Evolutionary conservation across 2,329 filamentous ascomycete species (phyloP).

Genomic region (Neofusicoccum ribis): DNA sequence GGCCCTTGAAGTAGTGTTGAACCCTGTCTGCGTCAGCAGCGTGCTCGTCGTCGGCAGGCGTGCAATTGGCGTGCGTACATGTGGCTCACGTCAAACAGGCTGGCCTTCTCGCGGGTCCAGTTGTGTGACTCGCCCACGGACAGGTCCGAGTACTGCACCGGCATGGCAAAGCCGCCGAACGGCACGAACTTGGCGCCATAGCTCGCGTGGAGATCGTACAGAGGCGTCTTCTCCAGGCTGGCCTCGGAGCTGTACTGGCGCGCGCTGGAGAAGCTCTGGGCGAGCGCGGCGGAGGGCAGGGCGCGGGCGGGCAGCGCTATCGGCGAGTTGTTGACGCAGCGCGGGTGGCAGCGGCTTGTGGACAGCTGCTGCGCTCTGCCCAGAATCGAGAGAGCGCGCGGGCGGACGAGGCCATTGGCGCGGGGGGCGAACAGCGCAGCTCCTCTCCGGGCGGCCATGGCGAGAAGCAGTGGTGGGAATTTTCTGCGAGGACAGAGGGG

Average conservation of each 20-base stretch:
- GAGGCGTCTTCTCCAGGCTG: conserved; percentile 58
- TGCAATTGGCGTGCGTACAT: conserved; percentile 62
- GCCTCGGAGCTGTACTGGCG: conserved; percentile 32
- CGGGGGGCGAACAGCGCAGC: conserved; percentile 21
- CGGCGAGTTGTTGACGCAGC: neutral
- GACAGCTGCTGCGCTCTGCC: conserved; percentile 2
- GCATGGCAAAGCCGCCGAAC: conserved; percentile 94
- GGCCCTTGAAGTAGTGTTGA: conserved; percentile 81
- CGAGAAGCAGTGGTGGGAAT: neutral
- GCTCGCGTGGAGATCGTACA: conserved; percentile 76
- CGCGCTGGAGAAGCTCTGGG: conserved; percentile 14
- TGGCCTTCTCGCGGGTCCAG: conserved; percentile 85
- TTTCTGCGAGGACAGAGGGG: neutral
- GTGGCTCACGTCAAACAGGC: conserved; percentile 93
- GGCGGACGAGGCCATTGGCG: conserved; percentile 13
- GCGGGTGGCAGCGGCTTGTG: conserved; percentile 10
- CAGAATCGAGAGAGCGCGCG: neutral
- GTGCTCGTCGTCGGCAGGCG: neutral
- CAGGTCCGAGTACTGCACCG: conserved; percentile 78
- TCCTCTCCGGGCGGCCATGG: conserved; percentile 14
- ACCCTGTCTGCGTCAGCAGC: conserved; percentile 47
- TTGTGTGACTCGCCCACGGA: conserved; percentile 82
- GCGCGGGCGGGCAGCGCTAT: neutral
- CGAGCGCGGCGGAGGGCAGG: neutral
- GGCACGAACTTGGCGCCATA: conserved; percentile 91